These are phyloP conservation scores for Syncephalastrum monosporum DNA, from an alignment of 371 early-diverging fungal genomes.

Conservation along the genomic window DNA sequence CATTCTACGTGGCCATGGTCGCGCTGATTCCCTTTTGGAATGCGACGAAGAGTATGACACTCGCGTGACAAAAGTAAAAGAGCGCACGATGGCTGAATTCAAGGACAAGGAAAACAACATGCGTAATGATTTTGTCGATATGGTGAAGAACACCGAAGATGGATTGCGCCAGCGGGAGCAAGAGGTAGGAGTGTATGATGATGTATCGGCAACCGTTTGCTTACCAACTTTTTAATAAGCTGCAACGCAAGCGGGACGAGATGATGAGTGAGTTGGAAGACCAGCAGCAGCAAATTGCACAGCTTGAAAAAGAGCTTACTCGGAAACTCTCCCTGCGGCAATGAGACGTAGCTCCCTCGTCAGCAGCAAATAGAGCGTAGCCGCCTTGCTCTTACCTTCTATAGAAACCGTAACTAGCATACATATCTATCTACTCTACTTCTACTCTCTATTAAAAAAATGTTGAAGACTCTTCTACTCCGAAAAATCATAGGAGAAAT, in stretches of 20 bases:
- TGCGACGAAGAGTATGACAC: conserved; percentile 77
- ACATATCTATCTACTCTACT: no score
- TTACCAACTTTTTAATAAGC: conserved; percentile 1
- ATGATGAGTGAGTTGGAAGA: conserved; percentile 27
- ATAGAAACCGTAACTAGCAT: no score
- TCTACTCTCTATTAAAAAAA: no score
- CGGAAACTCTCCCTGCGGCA: conserved; percentile 5
- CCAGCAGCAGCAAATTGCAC: conserved; percentile 16
- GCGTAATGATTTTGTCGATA: conserved; percentile 67
- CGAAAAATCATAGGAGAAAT: no score
- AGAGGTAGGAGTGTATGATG: conserved; percentile 20
- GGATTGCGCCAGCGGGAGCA: conserved; percentile 67
- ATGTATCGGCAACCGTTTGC: neutral
- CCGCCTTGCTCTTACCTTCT: no score
- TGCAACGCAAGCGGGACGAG: conserved; percentile 20
- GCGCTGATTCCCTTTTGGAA: conserved; percentile 71
- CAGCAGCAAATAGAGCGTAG: no score
- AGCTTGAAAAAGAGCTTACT: conserved; percentile 18
- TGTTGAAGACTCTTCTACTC: no score
- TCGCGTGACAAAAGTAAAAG: conserved; percentile 57
- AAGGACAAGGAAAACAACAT: conserved; percentile 73
- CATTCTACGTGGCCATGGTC: conserved; percentile 57
- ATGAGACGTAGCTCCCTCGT: no score
- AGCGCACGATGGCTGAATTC: conserved; percentile 64
- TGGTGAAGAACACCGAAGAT: conserved; percentile 76